Percentiles rank a stretch among this genome's conserved stretches.
Conservation (phyloP, 2,329 filamentous ascomycete species). For the Fusarium sp. region DNA sequence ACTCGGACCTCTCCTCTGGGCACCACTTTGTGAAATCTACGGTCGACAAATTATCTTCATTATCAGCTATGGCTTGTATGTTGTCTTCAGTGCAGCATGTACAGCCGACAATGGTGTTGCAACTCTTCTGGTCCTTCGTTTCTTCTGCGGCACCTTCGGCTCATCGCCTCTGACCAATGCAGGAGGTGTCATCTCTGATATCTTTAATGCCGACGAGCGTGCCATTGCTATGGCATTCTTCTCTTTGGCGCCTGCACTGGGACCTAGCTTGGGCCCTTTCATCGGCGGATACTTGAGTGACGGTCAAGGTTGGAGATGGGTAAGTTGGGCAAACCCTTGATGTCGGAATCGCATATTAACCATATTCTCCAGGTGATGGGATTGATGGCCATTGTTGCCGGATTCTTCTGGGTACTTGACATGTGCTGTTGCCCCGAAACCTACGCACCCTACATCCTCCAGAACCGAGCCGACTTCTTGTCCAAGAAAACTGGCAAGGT, state of each 20-base stretch:
- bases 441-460: slow-evolving; percentile 65
- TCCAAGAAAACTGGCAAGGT: slow-evolving; percentile 62
- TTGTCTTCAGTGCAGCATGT: slow-evolving; percentile 69
- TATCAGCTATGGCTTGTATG: slow-evolving; percentile 64
- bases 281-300: slow-evolving; percentile 70
- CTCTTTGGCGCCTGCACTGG: slow-evolving; percentile 70
- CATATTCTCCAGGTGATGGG: slow-evolving; percentile 60
- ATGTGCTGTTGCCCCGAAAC: slow-evolving; percentile 64
- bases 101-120: slow-evolving; percentile 65
- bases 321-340: background rate
- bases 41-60: slow-evolving; percentile 69
- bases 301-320: slow-evolving; percentile 68
- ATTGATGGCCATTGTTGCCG: slow-evolving; percentile 68
- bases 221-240: slow-evolving; percentile 69
- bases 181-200: slow-evolving; percentile 71
- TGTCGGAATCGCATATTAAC: accelerated
- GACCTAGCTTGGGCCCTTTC: slow-evolving; percentile 68
- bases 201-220: slow-evolving; percentile 63
- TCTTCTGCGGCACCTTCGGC: slow-evolving; percentile 71
- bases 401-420: slow-evolving; percentile 65
- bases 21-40: slow-evolving; percentile 71
- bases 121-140: slow-evolving; percentile 71
- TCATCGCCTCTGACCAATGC: slow-evolving; percentile 70
- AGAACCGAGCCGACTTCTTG: slow-evolving; percentile 60
- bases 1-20: slow-evolving; percentile 71